phyloP scores from a whole-genome alignment of 306 rosid species.

The Prunus kanzakura region DNA sequence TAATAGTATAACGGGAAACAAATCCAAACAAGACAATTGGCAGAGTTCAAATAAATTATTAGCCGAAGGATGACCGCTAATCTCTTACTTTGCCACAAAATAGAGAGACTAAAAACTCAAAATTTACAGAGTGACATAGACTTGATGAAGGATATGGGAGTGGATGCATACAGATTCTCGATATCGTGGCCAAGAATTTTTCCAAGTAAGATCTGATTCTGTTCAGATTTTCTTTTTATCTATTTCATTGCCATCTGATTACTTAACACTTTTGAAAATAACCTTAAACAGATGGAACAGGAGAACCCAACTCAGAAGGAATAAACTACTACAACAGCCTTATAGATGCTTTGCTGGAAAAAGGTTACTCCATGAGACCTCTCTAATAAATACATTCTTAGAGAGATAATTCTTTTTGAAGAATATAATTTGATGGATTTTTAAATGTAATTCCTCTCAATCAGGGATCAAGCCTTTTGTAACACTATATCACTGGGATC shows the following conservation, averaged over 20 bases:
- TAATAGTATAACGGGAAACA: neutral
- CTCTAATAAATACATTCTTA: neutral
- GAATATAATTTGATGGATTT: slow-evolving; percentile 11
- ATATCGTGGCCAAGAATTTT: slow-evolving; percentile 93
- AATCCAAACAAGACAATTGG: slow-evolving; percentile 8
- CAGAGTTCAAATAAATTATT: neutral
- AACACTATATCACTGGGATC: slow-evolving; percentile 93
- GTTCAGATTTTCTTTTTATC: slow-evolving; percentile 3
- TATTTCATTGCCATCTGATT: neutral
- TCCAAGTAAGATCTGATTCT: slow-evolving; percentile 63
- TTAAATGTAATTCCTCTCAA: slow-evolving; percentile 29
- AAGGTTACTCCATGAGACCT: slow-evolving; percentile 47
- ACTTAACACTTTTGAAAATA: slow-evolving; percentile 14
- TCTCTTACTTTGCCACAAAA: slow-evolving; percentile 7
- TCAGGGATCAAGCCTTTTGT: slow-evolving; percentile 84
- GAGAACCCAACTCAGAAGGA: slow-evolving; percentile 73
- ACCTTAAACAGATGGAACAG: slow-evolving; percentile 67
- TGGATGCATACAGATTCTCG: slow-evolving; percentile 93
- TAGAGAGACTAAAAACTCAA: slow-evolving; percentile 10
- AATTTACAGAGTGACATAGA: slow-evolving; percentile 67
- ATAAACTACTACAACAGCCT: slow-evolving; percentile 71
- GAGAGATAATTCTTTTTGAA: slow-evolving; percentile 9
- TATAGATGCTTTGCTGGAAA: slow-evolving; percentile 73
- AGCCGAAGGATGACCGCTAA: neutral
- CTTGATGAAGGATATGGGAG: slow-evolving; percentile 89